These are phyloP conservation scores for Sphagnum magellanicum DNA, from an alignment of 228 moss, liverwort and hornwort species.

Conservation along the genomic window DNA sequence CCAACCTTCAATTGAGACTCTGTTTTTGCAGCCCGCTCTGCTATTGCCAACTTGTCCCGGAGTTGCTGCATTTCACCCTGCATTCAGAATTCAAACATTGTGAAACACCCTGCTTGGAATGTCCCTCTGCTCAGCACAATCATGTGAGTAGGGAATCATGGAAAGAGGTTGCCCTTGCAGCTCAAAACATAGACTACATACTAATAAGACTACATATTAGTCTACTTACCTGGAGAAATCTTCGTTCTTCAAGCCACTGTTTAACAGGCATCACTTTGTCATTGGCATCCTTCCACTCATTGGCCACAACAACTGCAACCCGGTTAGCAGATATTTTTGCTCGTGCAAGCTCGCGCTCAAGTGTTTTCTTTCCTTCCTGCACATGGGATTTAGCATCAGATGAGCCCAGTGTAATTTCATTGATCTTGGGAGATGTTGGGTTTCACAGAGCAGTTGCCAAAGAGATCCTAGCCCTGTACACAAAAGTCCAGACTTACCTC, in stretches of 20 bases:
- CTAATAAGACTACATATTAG: background rate
- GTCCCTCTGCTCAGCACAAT: too few species aligned
- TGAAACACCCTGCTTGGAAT: too few species aligned
- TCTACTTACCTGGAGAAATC: slow-evolving; percentile 75
- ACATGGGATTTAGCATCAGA: background rate
- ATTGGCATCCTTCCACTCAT: slow-evolving; percentile 97
- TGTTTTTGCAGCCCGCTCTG: slow-evolving; percentile 77
- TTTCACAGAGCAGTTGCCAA: too few species aligned
- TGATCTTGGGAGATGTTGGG: too few species aligned
- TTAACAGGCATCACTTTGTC: slow-evolving; percentile 99
- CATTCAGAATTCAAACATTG: slow-evolving; percentile 3
- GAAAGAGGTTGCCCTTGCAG: background rate
- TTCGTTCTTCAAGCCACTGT: slow-evolving; percentile 99
- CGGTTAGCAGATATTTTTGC: slow-evolving; percentile 93
- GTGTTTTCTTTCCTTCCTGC: slow-evolving; percentile 90
- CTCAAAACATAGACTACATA: background rate
- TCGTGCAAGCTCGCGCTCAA: slow-evolving; percentile 90
- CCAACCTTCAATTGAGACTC: slow-evolving; percentile 88
- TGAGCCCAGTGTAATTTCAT: background rate
- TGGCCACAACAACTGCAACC: slow-evolving; percentile 94
- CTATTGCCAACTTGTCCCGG: slow-evolving; percentile 71
- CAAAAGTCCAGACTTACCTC: too few species aligned
- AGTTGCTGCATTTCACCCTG: slow-evolving; percentile 99
- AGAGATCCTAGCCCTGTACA: too few species aligned
- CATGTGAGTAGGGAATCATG: too few species aligned